phyloP scores from a whole-genome alignment of 192 early-diverging fungal genomes.

The Coemansia sp. region DNA sequence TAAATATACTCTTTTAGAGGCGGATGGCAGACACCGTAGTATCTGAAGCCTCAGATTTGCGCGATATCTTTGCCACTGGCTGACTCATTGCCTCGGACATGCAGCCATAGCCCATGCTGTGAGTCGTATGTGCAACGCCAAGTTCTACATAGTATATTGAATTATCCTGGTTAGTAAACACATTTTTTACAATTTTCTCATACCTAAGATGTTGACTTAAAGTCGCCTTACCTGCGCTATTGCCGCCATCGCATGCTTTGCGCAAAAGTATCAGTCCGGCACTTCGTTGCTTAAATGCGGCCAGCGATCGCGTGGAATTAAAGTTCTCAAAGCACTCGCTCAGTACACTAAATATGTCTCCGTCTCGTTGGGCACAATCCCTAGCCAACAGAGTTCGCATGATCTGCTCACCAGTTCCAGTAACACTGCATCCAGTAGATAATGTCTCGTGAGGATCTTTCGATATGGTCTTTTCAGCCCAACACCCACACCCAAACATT shows the following conservation, averaged over 20 bases:
- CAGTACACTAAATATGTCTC: slow-evolving; percentile 23
- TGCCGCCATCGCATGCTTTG: slow-evolving; percentile 6
- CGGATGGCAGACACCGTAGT: slow-evolving; percentile 16
- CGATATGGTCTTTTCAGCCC: slow-evolving; percentile 62
- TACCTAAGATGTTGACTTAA: not conserved
- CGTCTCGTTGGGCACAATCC: slow-evolving; percentile 53
- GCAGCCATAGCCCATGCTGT: slow-evolving; percentile 65
- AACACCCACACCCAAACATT: slow-evolving; percentile 79
- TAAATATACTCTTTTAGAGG: not conserved
- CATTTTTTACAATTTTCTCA: no score
- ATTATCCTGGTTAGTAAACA: slow-evolving; percentile 10
- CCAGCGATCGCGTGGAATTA: slow-evolving; percentile 7
- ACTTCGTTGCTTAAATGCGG: slow-evolving; percentile 10
- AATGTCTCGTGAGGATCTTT: slow-evolving; percentile 19
- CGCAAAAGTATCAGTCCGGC: slow-evolving; percentile 37
- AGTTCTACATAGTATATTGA: slow-evolving; percentile 56
- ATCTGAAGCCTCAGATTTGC: slow-evolving; percentile 12
- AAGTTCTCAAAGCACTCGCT: slow-evolving; percentile 21
- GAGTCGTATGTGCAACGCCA: slow-evolving; percentile 72
- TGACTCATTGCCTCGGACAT: slow-evolving; percentile 32
- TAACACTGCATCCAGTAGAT: slow-evolving; percentile 63
- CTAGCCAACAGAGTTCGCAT: slow-evolving; percentile 72
- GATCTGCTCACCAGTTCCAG: slow-evolving; percentile 85
- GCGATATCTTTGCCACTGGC: slow-evolving; percentile 31
- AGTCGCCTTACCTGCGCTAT: slow-evolving; percentile 16